Evolutionary conservation across 768 basidiomycete species (phyloP), one percentile per base, ranked within the genome.

Genomic region (Lyophyllum semitale): DNA sequence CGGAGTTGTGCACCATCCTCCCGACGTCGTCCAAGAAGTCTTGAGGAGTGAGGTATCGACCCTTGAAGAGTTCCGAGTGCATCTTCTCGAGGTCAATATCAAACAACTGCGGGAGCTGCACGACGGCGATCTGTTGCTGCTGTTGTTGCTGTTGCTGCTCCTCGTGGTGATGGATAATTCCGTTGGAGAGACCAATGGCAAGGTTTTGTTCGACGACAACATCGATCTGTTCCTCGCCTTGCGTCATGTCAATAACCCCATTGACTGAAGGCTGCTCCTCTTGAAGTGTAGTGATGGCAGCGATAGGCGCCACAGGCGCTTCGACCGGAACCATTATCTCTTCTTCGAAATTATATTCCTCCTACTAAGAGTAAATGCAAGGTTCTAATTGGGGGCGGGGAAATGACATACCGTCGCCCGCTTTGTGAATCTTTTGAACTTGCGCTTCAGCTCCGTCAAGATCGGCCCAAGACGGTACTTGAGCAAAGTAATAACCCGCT

Each of bases 61-160:
- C 85, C 66, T 84, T 87, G 77, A 91, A 93, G 20, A 99, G 77
- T 51, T 91, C 86, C 22, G 78, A 75, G 62, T 95, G 91, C 84
- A 99, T 93, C 59, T 82, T 84, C 64, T 98, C 97, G 33, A 98
- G 77, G 68, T 98, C 95, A 80, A 98, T 88, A 64, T 95, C 86
- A 66, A 84, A 91, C 17, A 95, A 73, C 8, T 75, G 76, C 8
- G 83, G 84, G 15, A 64, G 68, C 17, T 73, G 74, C 8, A 75
- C 74, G 11, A 62, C 53, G 15, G 69, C 72, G 25, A 71, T 68
- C 41, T 70, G 66, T 61, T 75, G 77, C 43, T 69, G 76, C 38
- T 63, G 62, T 40, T 71, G 71, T 26, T 48, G 26, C 62, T 59
- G 42, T 26, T 64, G 67, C 35, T 57, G 61, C 38, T 71, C 67